Evolutionary conservation across 176 grass and related monocot genomes (phyloP), one percentile per base, ranked within the genome.

Genomic region (Aegilops bicornis): DNA sequence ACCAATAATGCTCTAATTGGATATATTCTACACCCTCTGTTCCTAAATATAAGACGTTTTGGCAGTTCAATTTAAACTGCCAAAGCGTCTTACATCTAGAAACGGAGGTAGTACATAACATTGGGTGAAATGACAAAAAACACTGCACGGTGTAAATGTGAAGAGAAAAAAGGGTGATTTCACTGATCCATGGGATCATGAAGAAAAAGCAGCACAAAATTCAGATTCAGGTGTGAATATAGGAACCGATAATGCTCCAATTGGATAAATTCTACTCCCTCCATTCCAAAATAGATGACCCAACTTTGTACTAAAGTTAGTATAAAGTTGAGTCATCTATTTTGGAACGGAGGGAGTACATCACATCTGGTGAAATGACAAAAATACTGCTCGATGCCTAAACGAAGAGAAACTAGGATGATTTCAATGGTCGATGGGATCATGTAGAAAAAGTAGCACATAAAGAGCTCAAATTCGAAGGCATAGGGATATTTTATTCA

Each of bases 381-480:
- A 64, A 73, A 37, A 66, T 32, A 64, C 20, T 30, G 48, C 24
- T 27, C 35, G 2, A 19, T 37, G 15, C 17, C 17, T 79, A 83
- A 87, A 60, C 1, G 48, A 68, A 79, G 40, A 58, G 23, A 39
- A 59, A 60, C 60, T n/a, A 87, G 17, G 8, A 23, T 67, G 73
- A 75, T 29, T 82, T 80, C 61, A 77, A 23, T 54, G 39, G 30
- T 70, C 52, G 8, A 85, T 36, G 69, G 25, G 20, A 29, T 33
- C 63, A 65, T 82, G 40, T 60, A 76, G 60, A 75, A 79, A 75
- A 80, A 74, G 16, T 15, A 69, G 11, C 20, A 27, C 25, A 69
- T 24, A 33, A 48, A 65, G 52, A 87, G 19, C 33, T 81, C n/a
- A 76, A 75, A 69, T 84, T 87, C 30, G 48, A 68, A 87, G 52